Conservation (phyloP, 345 rosid genomes). For the Salix dunnii region DNA sequence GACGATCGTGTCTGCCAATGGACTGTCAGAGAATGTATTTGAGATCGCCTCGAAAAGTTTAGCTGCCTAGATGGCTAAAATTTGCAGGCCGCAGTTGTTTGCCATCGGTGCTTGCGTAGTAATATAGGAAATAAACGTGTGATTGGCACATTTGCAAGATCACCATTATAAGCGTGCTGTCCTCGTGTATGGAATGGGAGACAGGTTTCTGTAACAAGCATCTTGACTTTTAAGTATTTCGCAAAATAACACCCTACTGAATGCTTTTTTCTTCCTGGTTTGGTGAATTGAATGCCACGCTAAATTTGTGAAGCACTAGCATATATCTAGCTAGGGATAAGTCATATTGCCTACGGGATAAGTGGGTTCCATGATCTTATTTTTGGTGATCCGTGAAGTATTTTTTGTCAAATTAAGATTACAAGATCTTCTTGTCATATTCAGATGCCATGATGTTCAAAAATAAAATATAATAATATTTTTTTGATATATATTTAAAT, state of each 20-base stretch:
- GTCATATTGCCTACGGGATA: background rate
- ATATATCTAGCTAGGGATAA: background rate
- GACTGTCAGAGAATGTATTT: constrained; percentile 86
- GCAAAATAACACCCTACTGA: background rate
- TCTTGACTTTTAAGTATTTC: background rate
- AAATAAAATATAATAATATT: too few species aligned
- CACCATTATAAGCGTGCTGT: background rate
- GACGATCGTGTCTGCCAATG: constrained; percentile 84
- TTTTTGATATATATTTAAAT: too few species aligned
- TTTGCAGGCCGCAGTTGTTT: background rate
- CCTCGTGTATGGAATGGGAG: background rate
- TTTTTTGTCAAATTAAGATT: too few species aligned
- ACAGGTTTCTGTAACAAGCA: background rate
- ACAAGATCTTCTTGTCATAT: too few species aligned
- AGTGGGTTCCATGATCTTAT: too few species aligned
- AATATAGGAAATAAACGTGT: background rate
- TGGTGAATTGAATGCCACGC: background rate
- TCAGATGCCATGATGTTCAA: too few species aligned
- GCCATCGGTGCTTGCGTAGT: background rate
- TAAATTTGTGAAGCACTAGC: background rate
- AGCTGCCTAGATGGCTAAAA: constrained; percentile 43
- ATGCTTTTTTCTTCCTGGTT: background rate
- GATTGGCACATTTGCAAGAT: background rate
- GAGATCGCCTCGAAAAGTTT: constrained; percentile 96
- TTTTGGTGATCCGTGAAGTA: too few species aligned